Evolutionary conservation across 805 yeast species (phyloP).

Genomic region (Cyberlindnera xishuangbannaensis): DNA sequence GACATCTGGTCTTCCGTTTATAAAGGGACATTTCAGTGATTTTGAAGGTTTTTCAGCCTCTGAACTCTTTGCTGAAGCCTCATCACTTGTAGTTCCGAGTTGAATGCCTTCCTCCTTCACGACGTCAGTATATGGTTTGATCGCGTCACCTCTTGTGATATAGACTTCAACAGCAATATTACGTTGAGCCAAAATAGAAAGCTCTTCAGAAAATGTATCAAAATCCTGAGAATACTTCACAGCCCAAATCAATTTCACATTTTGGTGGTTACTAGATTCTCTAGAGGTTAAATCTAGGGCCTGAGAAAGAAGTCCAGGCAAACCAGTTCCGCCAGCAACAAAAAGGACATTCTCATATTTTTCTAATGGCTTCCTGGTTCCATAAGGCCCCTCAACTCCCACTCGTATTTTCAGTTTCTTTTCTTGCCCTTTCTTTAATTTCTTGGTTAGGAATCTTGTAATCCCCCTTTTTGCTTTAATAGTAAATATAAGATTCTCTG

Average conservation of each 20-base stretch:
- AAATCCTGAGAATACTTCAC: slow-evolving; percentile 47
- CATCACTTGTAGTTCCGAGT: too few relatives aligned
- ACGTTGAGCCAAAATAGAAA: slow-evolving; percentile 24
- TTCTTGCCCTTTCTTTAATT: slow-evolving; percentile 24
- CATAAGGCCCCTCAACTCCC: slow-evolving; percentile 61
- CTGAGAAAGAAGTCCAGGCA: slow-evolving; percentile 45
- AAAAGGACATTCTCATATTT: slow-evolving; percentile 34
- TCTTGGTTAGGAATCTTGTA: slow-evolving; percentile 37
- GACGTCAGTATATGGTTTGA: slow-evolving; percentile 26
- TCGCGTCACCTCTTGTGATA: slow-evolving; percentile 30
- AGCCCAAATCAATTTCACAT: slow-evolving; percentile 55
- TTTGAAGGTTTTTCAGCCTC: too few relatives aligned
- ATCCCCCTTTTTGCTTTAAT: slow-evolving; percentile 55
- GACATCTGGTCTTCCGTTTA: too few relatives aligned
- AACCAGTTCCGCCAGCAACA: slow-evolving; percentile 49
- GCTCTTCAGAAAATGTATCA: slow-evolving; percentile 41
- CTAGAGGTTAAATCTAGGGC: slow-evolving; percentile 26
- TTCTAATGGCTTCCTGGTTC: slow-evolving; percentile 35
- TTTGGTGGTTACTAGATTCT: slow-evolving; percentile 24
- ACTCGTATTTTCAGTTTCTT: slow-evolving; percentile 31
- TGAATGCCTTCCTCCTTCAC: slow-evolving; percentile 32
- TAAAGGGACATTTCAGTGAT: too few relatives aligned
- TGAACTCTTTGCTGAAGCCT: too few relatives aligned
- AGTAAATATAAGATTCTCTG: slow-evolving; percentile 35
- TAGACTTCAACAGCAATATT: slow-evolving; percentile 31